Evolutionary conservation across 495 filamentous ascomycete species (phyloP).

Genomic region (Hypomontagnella monticulosa): DNA sequence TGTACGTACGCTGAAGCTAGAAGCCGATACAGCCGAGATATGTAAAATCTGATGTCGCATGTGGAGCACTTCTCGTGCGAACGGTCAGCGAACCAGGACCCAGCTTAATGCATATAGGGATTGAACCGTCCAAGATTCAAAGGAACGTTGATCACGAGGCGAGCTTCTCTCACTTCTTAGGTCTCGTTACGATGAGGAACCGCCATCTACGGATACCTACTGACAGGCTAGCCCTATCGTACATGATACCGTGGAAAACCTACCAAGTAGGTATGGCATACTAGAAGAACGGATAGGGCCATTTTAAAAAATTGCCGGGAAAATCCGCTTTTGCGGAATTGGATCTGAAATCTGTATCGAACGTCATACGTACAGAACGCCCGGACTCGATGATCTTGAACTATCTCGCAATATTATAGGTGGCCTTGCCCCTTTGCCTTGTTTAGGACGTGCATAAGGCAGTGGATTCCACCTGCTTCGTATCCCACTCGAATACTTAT

Average conservation of each 20-base stretch:
- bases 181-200: neutral
- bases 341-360: constrained; percentile 25
- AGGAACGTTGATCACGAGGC: constrained; percentile 16
- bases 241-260: constrained; percentile 7
- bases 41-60: too few relatives aligned
- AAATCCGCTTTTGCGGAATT: constrained; percentile 18
- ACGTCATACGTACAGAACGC: neutral
- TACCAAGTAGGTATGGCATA: constrained; percentile 28
- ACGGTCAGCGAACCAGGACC: too few relatives aligned
- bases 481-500: neutral
- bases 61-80: too few relatives aligned
- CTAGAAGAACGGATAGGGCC: constrained; percentile 11
- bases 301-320: constrained; percentile 4
- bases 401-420: constrained; percentile 26
- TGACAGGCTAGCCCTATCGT: constrained; percentile 34
- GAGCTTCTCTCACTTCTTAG: constrained; percentile 1
- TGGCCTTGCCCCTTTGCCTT: constrained; percentile 26
- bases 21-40: too few relatives aligned
- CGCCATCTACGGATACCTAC: constrained; percentile 5
- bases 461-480: constrained; percentile 4
- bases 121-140: neutral
- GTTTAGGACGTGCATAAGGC: constrained; percentile 27
- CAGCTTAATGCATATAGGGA: too few relatives aligned
- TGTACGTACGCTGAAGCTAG: too few relatives aligned
- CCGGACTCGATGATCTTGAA: constrained; percentile 19